Conservation (phyloP, 2,329 filamentous ascomycete species). For the Verticillium nubilum region DNA sequence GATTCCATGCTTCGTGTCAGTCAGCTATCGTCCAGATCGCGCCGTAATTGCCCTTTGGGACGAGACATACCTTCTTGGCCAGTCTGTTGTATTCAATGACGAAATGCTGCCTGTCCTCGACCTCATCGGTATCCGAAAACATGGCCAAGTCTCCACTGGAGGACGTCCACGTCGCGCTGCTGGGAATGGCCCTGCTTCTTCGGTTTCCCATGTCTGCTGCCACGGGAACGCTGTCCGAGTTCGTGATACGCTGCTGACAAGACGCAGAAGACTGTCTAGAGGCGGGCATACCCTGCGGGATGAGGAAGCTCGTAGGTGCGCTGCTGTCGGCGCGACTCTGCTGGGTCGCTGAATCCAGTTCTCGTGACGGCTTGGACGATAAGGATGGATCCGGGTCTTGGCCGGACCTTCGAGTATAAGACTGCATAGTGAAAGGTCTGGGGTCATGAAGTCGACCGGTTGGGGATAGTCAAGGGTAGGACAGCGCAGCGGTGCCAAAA, state of each 20-base stretch:
- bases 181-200: constrained; percentile 21
- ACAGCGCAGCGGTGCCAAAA: not conserved
- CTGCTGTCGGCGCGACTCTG: constrained; percentile 7
- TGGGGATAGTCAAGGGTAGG: not conserved
- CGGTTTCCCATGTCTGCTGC: constrained; percentile 8
- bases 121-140: constrained; percentile 42
- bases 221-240: constrained; percentile 14
- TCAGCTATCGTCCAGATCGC: not conserved
- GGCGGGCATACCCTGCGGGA: not conserved
- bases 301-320: constrained; percentile 8
- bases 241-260: not conserved
- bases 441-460: not conserved
- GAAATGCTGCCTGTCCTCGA: constrained; percentile 41
- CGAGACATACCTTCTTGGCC: constrained; percentile 46
- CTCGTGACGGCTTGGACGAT: constrained; percentile 16
- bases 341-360: constrained; percentile 8
- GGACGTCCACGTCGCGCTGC: constrained; percentile 53
- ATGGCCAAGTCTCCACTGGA: constrained; percentile 45
- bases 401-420: constrained; percentile 20
- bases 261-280: not conserved
- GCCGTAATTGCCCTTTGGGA: not conserved
- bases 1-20: constrained; percentile 45
- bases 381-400: not conserved
- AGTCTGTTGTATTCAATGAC: constrained; percentile 56
- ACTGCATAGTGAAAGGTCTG: constrained; percentile 18